phyloP scores from a whole-genome alignment of 164 flowering plant genomes.

The Amborella trichopoda region DNA sequence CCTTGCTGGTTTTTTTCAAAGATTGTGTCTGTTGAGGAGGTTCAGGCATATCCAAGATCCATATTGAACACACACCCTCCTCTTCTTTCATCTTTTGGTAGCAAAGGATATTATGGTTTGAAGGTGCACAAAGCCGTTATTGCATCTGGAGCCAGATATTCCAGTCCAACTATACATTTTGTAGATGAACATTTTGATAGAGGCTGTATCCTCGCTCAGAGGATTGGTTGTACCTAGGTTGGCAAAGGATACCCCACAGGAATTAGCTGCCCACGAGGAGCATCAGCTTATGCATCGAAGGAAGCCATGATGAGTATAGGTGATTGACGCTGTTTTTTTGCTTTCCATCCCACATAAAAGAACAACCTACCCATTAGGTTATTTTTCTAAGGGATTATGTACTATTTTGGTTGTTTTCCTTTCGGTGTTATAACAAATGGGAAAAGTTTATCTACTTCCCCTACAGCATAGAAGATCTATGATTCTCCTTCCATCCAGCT shows the following conservation, averaged over 20 bases:
- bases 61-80: constrained; percentile 90
- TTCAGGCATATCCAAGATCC: constrained; percentile 56
- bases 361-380: too few species aligned
- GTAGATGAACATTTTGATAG: constrained; percentile 92
- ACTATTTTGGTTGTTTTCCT: too few species aligned
- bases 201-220: constrained; percentile 83
- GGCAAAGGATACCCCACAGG: constrained; percentile 61
- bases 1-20: constrained; percentile 84
- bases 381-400: too few species aligned
- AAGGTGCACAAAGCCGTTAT: constrained; percentile 93
- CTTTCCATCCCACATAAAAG: too few species aligned
- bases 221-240: constrained; percentile 73
- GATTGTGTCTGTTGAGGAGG: constrained; percentile 69
- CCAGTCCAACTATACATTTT: constrained; percentile 85
- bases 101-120: constrained; percentile 84
- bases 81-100: constrained; percentile 96
- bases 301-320: too few species aligned
- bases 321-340: too few species aligned
- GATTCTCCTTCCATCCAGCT: too few species aligned
- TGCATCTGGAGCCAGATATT: constrained; percentile 93
- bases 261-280: constrained; percentile 78
- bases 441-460: too few species aligned
- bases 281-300: too few species aligned
- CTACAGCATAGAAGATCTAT: too few species aligned
- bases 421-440: too few species aligned